phyloP scores from a whole-genome alignment of 176 grass and related monocot genomes.

The Avena eriantha region DNA sequence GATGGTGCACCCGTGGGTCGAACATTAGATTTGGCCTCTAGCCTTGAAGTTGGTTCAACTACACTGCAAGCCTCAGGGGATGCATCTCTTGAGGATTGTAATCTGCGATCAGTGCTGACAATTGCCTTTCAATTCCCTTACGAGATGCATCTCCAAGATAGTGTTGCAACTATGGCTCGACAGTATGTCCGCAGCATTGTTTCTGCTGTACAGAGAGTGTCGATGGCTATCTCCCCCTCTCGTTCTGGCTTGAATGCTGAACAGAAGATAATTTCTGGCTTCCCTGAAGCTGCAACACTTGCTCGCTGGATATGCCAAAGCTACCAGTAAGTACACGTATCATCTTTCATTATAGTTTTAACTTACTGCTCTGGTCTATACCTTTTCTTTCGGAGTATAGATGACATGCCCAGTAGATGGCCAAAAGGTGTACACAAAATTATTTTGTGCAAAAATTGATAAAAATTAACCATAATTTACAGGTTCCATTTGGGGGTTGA shows the following conservation, averaged over 20 bases:
- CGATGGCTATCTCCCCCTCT: slow-evolving; percentile 76
- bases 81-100: slow-evolving; percentile 52
- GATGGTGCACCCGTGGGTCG: slow-evolving; percentile 65
- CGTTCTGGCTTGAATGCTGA: slow-evolving; percentile 53
- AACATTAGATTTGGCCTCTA: slow-evolving; percentile 93
- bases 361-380: background rate
- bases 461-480: slow-evolving; percentile 18
- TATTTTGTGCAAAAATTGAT: background rate
- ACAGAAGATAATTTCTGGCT: slow-evolving; percentile 69
- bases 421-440: slow-evolving; percentile 1
- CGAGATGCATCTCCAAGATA: slow-evolving; percentile 90
- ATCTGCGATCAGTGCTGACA: slow-evolving; percentile 83
- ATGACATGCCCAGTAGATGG: background rate
- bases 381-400: background rate
- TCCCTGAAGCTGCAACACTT: slow-evolving; percentile 83
- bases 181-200: slow-evolving; percentile 93
- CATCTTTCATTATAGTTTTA: background rate
- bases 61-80: slow-evolving; percentile 48
- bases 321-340: slow-evolving; percentile 69
- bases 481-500: slow-evolving; percentile 89
- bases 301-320: slow-evolving; percentile 91
- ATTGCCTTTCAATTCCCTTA: slow-evolving; percentile 98
- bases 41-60: slow-evolving; percentile 80
- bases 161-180: slow-evolving; percentile 78
- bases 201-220: slow-evolving; percentile 88